A percentile compares a stretch with the other conserved stretches of the same genome.
phyloP scores from a whole-genome alignment of 441 rosid genomes.

The Kokia cookei region DNA sequence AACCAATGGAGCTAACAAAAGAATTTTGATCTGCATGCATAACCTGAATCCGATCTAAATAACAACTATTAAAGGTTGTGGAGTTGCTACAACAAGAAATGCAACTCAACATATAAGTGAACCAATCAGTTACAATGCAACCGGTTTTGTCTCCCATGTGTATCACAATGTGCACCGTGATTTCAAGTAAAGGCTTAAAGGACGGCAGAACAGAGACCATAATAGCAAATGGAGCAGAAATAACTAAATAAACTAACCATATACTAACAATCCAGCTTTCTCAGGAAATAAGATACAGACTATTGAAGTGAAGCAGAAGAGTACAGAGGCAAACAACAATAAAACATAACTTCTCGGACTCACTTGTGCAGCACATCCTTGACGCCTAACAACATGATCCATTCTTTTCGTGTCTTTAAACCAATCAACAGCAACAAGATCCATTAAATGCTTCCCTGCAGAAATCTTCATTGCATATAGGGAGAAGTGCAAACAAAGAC shows the following conservation, averaged over 20 bases:
- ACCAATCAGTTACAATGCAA: not conserved
- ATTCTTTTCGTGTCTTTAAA: conserved; percentile 95
- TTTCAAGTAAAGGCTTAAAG: not conserved
- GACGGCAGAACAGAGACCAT: not conserved
- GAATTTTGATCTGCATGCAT: not conserved
- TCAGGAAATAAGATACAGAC: not conserved
- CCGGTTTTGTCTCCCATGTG: not conserved
- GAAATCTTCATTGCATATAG: conserved; percentile 52
- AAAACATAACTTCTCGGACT: conserved; percentile 13
- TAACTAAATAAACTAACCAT: not conserved
- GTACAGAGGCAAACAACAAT: not conserved
- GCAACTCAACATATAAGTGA: not conserved
- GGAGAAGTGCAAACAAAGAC: conserved; percentile 4
- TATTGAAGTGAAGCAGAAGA: not conserved
- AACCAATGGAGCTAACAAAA: not conserved
- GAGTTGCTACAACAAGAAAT: not conserved
- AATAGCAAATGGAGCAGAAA: not conserved
- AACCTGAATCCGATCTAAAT: not conserved
- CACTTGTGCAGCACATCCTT: conserved; percentile 97
- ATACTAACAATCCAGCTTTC: not conserved
- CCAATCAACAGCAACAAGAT: conserved; percentile 99
- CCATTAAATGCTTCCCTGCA: conserved; percentile 97
- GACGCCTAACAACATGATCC: conserved; percentile 93
- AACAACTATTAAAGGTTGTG: not conserved
- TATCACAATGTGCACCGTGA: not conserved